A percentile compares a stretch with the other conserved stretches of the same genome.
These are phyloP conservation scores for Pleurotus eryngii DNA, from an alignment of 768 basidiomycete genomes.

Conservation along the genomic window DNA sequence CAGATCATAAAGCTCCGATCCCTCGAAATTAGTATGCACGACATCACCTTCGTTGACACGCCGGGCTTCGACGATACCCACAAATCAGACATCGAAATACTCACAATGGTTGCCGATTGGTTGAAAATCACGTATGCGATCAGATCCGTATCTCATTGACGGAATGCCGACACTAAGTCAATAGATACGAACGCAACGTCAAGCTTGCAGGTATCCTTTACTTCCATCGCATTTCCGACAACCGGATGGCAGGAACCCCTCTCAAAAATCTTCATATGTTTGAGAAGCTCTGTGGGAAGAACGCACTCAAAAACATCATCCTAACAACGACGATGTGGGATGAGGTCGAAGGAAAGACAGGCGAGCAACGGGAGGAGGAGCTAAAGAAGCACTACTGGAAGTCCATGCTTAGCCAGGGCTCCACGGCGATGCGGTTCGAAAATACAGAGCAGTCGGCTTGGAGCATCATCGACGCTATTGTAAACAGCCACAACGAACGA, in stretches of 20 bases:
- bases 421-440: conserved; percentile 1
- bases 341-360: neutral
- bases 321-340: conserved; percentile 14
- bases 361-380: conserved; percentile 7
- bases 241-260: conserved; percentile 10
- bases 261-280: conserved; percentile 12
- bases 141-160: neutral
- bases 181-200: conserved; percentile 9
- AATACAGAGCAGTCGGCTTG: conserved; percentile 10
- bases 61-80: conserved; percentile 20
- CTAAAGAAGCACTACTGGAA: conserved; percentile 7
- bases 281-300: conserved; percentile 13
- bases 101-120: conserved; percentile 17
- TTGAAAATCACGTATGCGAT: conserved; percentile 10
- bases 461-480: conserved; percentile 4
- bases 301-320: conserved; percentile 7
- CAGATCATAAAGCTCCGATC: neutral
- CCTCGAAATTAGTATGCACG: conserved; percentile 1
- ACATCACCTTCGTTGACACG: conserved; percentile 18
- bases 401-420: neutral
- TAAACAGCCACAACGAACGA: neutral
- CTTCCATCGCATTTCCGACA: conserved; percentile 18
- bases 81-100: conserved; percentile 14
- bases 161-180: neutral
- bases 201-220: conserved; percentile 19